phyloP scores from a whole-genome alignment of 1,284 basidiomycete genomes.

The Schizopora paradoxa region DNA sequence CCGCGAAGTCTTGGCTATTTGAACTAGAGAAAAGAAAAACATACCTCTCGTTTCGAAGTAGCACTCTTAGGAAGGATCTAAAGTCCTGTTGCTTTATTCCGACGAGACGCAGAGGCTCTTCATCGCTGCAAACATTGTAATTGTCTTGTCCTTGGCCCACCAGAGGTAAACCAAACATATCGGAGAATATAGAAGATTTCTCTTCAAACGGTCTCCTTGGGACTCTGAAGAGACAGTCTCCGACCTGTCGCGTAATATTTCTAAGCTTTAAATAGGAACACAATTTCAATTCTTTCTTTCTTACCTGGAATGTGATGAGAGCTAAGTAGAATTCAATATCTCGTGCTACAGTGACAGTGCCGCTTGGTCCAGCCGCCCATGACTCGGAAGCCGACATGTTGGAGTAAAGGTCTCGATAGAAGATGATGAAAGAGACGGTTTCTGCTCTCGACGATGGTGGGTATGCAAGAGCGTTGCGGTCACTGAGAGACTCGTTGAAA shows the following conservation, averaged over 20 bases:
- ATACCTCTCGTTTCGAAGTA: too few species aligned
- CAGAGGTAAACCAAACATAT: slow-evolving; percentile 8
- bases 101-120: not conserved
- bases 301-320: slow-evolving; percentile 5
- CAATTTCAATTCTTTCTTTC: not conserved
- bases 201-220: slow-evolving; percentile 8
- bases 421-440: too few species aligned
- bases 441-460: too few species aligned
- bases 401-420: too few species aligned
- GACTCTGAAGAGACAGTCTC: slow-evolving; percentile 6
- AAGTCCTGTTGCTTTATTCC: slow-evolving; percentile 8
- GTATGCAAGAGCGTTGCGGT: too few species aligned
- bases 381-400: too few species aligned
- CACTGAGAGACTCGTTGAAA: too few species aligned
- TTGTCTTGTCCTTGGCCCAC: not conserved
- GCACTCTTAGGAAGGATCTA: slow-evolving; percentile 1
- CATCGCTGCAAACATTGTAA: slow-evolving; percentile 1
- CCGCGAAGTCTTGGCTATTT: too few species aligned
- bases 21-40: too few species aligned
- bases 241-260: slow-evolving; percentile 3
- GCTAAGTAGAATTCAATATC: slow-evolving; percentile 2
- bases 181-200: slow-evolving; percentile 9
- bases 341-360: too few species aligned
- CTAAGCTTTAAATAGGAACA: not conserved
- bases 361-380: too few species aligned